Evolutionary conservation across 306 rosid genomes (phyloP).

Genomic region (Acacia melanoxylon): DNA sequence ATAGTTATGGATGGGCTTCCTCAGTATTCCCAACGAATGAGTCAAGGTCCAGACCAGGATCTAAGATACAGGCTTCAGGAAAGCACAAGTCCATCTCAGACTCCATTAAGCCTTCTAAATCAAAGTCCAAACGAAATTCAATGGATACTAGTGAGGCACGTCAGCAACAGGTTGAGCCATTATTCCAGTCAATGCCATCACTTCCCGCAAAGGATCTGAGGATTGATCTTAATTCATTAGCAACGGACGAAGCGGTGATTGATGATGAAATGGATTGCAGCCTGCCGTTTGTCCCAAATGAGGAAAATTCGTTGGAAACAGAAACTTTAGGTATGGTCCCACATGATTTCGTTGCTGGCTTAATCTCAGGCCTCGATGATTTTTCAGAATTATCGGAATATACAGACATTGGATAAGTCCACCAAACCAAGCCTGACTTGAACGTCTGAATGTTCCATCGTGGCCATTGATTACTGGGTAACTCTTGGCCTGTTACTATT

Average conservation of each 20-base stretch:
- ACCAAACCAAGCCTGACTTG: conserved; percentile 29
- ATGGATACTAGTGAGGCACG: conserved; percentile 53
- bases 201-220: conserved; percentile 42
- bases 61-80: conserved; percentile 67
- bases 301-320: conserved; percentile 38
- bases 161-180: conserved; percentile 43
- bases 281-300: conserved; percentile 32
- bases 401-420: conserved; percentile 59
- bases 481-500: conserved; percentile 27
- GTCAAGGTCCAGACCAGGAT: conserved; percentile 55
- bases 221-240: conserved; percentile 38
- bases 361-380: conserved; percentile 68
- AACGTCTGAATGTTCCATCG: conserved; percentile 29
- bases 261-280: conserved; percentile 33
- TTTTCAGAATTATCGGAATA: conserved; percentile 50
- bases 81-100: conserved; percentile 68
- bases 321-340: conserved; percentile 46
- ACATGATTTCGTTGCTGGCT: conserved; percentile 49
- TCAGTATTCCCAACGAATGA: conserved; percentile 74
- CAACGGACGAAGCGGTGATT: conserved; percentile 34
- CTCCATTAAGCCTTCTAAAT: conserved; percentile 58
- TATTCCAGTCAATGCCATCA: conserved; percentile 35
- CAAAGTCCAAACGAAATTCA: conserved; percentile 57
- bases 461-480: conserved; percentile 22
- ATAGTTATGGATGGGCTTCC: conserved; percentile 76